Base-by-base conservation (phyloP, 352 stramenopile species). In the Pythium guiyangense region DNA sequence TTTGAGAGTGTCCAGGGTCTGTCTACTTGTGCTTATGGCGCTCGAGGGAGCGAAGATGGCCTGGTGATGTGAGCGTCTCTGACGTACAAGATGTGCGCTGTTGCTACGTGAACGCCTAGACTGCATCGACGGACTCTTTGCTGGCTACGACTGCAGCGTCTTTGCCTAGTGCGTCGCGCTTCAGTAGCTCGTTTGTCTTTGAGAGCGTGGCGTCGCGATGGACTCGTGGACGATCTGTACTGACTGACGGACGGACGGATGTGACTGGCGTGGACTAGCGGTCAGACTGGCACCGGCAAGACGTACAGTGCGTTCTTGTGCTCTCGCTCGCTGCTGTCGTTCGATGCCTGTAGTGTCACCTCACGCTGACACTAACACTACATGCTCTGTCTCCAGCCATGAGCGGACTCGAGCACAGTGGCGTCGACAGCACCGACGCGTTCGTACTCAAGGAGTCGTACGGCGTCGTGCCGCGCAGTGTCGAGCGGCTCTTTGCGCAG, bases 211-310 rank as follows among this genome's bases (percentile, higher is more conserved):
- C 5, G 18, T 25, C 3, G 14, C n/a, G 17, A 4, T 17, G 10
- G 14, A 22, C 42, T 46, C 42, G 10, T 11, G 18, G 31, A 37
- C 27, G 9, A 31, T 70, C 39, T 67, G 67, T 31, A 26, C 26
- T 20, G 12, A 37, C 22, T 8, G n/a, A n/a, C n/a, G n/a, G n/a
- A n/a, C n/a, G n/a, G n/a, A n/a, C n/a, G n/a, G 25, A 45, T 46
- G 18, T 27, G 6, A 43, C 14, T 20, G 15, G 51, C n/a, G 35
- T 15, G n/a, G n/a, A 59, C 34, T 34, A 90, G 79, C 35, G 79
- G 79, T 4, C 79, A 90, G 65, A 90, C 77, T n/a, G 77, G 79
- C 55, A 87, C 77, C 0, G 77, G 77, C 10, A 90, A 87, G 56
- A 90, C 79, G 0, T 70, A 85, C 61, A 90, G 79, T 89, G 56